Conservation (phyloP, 352 stramenopile species). For the Phytopythium sindhum region DNA sequence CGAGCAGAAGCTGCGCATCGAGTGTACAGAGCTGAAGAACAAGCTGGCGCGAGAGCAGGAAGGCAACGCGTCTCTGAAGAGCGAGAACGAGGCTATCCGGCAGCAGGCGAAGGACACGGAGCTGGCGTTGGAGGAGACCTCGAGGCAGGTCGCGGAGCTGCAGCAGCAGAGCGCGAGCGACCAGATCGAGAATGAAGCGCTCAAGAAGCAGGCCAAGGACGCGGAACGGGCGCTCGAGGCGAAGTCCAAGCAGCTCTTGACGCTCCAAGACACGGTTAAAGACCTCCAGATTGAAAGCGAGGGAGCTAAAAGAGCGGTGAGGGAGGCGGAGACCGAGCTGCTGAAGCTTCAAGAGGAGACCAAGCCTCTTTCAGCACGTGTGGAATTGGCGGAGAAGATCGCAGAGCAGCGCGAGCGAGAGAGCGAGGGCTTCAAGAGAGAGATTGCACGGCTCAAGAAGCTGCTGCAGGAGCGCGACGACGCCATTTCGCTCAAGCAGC, state of each 20-base stretch:
- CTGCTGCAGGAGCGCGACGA: conserved; percentile 10
- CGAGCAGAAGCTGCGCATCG: background rate
- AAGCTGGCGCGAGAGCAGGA: background rate
- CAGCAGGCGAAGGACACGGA: conserved; percentile 20
- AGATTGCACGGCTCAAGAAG: conserved; percentile 3
- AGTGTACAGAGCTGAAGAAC: background rate
- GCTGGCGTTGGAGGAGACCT: conserved; percentile 24
- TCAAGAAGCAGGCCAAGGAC: background rate
- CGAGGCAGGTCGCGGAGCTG: conserved; percentile 1
- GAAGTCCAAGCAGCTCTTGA: background rate
- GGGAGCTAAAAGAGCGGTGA: conserved; percentile 15
- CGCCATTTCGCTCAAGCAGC: conserved; percentile 9
- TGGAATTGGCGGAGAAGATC: conserved; percentile 5
- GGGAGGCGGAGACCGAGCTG: conserved; percentile 4
- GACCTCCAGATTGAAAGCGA: conserved; percentile 27
- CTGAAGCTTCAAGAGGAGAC: conserved; percentile 2
- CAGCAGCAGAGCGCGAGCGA: conserved; percentile 6
- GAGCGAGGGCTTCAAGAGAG: conserved; percentile 1
- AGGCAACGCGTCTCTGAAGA: background rate
- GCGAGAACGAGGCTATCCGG: background rate
- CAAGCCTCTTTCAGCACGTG: conserved; percentile 3
- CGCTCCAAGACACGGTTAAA: conserved; percentile 18
- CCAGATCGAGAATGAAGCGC: conserved; percentile 9
- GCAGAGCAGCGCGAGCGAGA: background rate
- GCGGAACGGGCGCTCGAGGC: conserved; percentile 1